Percentiles rank a stretch among this genome's conserved stretches.
phyloP scores from a whole-genome alignment of 1,284 basidiomycete species.

The Rhodotorula sp. region DNA sequence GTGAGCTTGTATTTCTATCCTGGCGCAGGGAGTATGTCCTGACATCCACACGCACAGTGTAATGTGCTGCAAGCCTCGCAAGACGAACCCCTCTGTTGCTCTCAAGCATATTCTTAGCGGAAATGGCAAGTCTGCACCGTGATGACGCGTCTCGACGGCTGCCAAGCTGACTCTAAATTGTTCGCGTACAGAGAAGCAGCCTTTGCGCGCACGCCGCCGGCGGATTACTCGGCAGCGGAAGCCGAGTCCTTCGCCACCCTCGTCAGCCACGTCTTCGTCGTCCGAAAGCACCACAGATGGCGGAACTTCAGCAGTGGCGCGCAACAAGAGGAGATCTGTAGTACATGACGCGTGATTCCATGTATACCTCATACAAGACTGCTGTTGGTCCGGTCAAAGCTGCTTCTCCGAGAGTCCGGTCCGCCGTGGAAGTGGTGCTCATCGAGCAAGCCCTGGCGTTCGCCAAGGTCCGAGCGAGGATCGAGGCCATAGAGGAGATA shows the following conservation, averaged over 20 bases:
- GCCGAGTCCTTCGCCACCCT: too few relatives aligned
- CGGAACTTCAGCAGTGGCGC: too few relatives aligned
- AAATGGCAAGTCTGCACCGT: background rate
- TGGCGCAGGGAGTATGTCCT: background rate
- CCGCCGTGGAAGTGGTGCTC: conserved; percentile 4
- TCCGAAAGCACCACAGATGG: too few relatives aligned
- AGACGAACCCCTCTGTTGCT: background rate
- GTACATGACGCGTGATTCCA: background rate
- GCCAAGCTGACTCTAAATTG: too few relatives aligned
- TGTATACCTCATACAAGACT: background rate
- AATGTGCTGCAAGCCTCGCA: conserved; percentile 1
- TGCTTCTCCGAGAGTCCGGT: conserved; percentile 20
- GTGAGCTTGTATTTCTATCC: background rate
- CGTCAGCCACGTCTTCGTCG: too few relatives aligned
- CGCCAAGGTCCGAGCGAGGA: background rate
- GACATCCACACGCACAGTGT: background rate
- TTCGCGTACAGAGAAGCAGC: too few relatives aligned
- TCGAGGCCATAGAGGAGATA: conserved; percentile 40
- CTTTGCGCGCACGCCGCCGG: too few relatives aligned
- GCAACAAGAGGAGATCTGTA: too few relatives aligned
- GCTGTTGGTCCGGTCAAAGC: conserved; percentile 9
- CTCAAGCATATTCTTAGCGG: background rate
- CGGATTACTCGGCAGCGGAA: too few relatives aligned
- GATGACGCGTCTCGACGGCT: background rate
- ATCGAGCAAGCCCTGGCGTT: background rate